Percentiles rank a stretch among this genome's conserved stretches.
phyloP scores from a whole-genome alignment of 306 rosid species.

The Quercus mongolica region DNA sequence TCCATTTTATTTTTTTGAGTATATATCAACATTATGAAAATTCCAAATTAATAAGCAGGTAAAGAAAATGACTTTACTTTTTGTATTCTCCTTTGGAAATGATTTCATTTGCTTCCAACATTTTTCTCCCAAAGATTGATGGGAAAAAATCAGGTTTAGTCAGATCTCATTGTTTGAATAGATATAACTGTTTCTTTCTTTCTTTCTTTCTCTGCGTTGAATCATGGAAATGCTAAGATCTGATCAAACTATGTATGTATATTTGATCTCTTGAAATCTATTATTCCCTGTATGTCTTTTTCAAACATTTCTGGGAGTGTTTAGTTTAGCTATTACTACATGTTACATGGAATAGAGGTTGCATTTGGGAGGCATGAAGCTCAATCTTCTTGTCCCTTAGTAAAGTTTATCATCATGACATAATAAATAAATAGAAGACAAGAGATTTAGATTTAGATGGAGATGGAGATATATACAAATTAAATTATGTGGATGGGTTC shows the following conservation, averaged over 20 bases:
- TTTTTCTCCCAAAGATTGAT: background rate
- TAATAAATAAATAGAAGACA: too few species aligned
- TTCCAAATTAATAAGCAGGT: background rate
- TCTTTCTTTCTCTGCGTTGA: background rate
- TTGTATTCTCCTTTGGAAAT: background rate
- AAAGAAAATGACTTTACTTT: background rate
- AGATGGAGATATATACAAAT: too few species aligned
- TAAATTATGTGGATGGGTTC: too few species aligned
- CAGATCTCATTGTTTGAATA: background rate
- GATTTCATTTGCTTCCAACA: background rate
- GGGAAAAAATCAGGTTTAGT: background rate
- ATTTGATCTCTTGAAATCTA: too few species aligned
- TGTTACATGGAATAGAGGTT: too few species aligned
- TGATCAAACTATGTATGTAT: background rate
- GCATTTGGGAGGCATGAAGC: too few species aligned
- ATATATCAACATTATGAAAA: background rate
- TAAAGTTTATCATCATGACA: too few species aligned
- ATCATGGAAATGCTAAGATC: background rate
- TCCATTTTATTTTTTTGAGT: background rate
- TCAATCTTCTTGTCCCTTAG: too few species aligned
- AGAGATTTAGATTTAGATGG: too few species aligned
- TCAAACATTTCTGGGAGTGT: too few species aligned
- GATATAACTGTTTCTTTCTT: background rate
- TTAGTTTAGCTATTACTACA: too few species aligned
- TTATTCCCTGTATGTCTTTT: too few species aligned